Base-by-base conservation (phyloP, 2,329 filamentous ascomycete species). In the Alternaria dauci region DNA sequence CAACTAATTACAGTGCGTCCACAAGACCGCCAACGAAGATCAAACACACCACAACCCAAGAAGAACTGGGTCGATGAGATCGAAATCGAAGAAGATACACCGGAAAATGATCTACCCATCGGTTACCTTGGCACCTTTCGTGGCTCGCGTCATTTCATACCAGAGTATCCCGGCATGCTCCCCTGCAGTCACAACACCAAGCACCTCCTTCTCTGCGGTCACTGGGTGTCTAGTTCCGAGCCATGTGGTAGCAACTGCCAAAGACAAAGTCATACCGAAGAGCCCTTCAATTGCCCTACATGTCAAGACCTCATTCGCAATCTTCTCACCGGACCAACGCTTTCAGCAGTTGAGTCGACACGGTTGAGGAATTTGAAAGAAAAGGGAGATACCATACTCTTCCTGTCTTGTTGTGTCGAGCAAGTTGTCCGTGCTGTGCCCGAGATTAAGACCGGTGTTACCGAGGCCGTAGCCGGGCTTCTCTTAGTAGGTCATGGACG, bases 211-310 rank as follows among this genome's bases (percentile, higher is more conserved):
- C 36, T 55, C 1, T 70, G 67, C 39, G 64, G 64, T 25, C 66
- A 70, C 47, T 62, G 46, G 43, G 20, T 70, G 41, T 18, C 55
- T 2, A 56, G 52, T 12, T 8, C 32, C 4, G 50, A 38, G 4
- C 52, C 63, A 4, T 70, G 66, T n/a, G 63, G 65, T 3, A 6
- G 36, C 1, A 67, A 67, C 30, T 70, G 67, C 52, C 54, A 52
- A 18, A 53, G 44, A 0, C 32, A 57, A 14, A 6, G 41, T 3
- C 28, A 54, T 26, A 9, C 14, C 3, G 32, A 32, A 3, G 28
- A 26, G 6, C 52, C 53, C 0, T 70, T 70, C 50, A 42, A 43
- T 12, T 68, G 67, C 55, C 55, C 57, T 11, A 44, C 42, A 9
- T 68, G 67, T 34, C 41, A 4, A 25, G 43, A 55, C 4, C 50